Percentiles rank a stretch among this genome's conserved stretches.
Evolutionary conservation across 2,329 filamentous ascomycete species (phyloP).

Genomic region (Elsinoe australis): DNA sequence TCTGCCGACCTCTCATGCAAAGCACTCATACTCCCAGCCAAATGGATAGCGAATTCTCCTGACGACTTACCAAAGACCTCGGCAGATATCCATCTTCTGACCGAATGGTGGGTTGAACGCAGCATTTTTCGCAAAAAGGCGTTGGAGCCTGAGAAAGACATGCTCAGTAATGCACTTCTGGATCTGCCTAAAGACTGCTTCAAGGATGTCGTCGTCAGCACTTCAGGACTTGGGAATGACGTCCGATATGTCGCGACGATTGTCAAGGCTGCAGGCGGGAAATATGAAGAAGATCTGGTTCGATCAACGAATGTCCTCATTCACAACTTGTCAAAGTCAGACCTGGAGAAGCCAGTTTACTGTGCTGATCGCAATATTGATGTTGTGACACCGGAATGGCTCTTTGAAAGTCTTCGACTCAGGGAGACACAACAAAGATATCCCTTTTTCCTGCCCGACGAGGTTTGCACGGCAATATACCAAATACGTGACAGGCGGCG

Average conservation of each 20-base stretch:
- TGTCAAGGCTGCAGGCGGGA: conserved; percentile 59
- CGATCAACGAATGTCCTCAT: conserved; percentile 67
- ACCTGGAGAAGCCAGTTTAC: conserved; percentile 68
- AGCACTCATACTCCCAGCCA: conserved; percentile 31
- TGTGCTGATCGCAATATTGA: conserved; percentile 69
- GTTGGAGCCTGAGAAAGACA: conserved; percentile 59
- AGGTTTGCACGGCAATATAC: conserved; percentile 7
- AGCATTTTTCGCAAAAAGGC: conserved; percentile 72
- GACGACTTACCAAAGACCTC: conserved; percentile 24
- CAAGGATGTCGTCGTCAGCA: conserved; percentile 62
- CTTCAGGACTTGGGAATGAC: conserved; percentile 80
- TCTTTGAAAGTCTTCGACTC: conserved; percentile 67
- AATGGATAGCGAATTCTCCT: conserved; percentile 26
- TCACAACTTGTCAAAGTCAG: conserved; percentile 46
- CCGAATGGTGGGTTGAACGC: conserved; percentile 88
- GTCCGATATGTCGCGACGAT: conserved; percentile 75
- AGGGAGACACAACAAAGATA: conserved; percentile 23
- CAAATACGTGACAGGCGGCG: conserved; percentile 1
- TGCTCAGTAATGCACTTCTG: conserved; percentile 66
- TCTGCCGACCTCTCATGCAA: conserved; percentile 22
- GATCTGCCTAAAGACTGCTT: conserved; percentile 41
- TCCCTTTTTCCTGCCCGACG: background rate
- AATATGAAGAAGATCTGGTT: conserved; percentile 65
- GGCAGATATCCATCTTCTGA: conserved; percentile 49
- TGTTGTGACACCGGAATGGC: conserved; percentile 73